Evolutionary conservation across 148 eudicot genomes (phyloP).

Genomic region (Pouteria glomerata): DNA sequence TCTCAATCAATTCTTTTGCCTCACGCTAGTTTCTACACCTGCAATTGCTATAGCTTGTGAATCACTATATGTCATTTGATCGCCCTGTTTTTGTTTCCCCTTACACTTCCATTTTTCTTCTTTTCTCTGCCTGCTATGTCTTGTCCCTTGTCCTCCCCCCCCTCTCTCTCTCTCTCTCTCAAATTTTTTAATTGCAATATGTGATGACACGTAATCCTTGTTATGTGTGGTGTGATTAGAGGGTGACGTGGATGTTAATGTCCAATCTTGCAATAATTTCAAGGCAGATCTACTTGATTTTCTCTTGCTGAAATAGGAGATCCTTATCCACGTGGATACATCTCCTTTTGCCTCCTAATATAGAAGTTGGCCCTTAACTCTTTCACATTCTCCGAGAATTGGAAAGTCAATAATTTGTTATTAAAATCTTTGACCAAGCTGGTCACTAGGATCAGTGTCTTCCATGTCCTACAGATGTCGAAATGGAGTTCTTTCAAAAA

Average conservation of each 20-base stretch:
- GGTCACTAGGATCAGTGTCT: too few species aligned
- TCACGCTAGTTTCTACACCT: too few species aligned
- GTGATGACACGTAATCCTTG: too few species aligned
- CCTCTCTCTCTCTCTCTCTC: neutral
- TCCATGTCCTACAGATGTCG: neutral
- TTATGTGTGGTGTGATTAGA: too few species aligned
- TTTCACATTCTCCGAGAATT: neutral
- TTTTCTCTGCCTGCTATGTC: neutral
- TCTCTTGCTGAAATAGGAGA: slow-evolving; percentile 8
- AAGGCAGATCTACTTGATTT: slow-evolving; percentile 2
- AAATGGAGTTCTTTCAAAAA: neutral
- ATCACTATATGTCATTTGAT: neutral
- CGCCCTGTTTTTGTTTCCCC: neutral
- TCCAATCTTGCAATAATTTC: slow-evolving; percentile 3
- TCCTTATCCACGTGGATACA: slow-evolving; percentile 3
- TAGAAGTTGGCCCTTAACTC: neutral
- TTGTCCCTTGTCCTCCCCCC: neutral
- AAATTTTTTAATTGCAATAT: too few species aligned
- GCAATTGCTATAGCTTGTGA: neutral
- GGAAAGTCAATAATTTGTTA: neutral
- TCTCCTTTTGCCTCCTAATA: neutral
- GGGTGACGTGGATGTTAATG: neutral
- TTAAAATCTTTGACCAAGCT: neutral
- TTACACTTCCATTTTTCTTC: neutral
- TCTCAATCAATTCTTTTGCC: too few species aligned